Evolutionary conservation across 495 filamentous ascomycete genomes (phyloP).

Genomic region (Penicillium cinerascens): DNA sequence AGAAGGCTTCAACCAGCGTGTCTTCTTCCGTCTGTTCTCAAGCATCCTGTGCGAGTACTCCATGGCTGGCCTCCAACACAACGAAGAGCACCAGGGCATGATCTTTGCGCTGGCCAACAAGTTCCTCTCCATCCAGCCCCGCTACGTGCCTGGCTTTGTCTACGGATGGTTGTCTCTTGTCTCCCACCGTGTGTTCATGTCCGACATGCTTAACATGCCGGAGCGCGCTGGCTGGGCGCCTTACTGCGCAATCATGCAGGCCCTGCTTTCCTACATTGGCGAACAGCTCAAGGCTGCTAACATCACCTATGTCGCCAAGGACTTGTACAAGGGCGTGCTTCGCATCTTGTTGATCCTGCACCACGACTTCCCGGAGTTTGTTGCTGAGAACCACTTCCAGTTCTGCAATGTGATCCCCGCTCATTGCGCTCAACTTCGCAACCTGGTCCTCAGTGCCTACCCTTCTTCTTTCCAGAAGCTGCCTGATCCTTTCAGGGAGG

Average conservation of each 20-base stretch:
- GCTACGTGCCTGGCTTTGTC: conserved; percentile 72
- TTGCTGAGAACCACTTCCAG: conserved; percentile 79
- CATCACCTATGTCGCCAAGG: conserved; percentile 67
- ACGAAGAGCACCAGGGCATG: conserved; percentile 62
- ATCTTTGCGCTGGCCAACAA: conserved; percentile 68
- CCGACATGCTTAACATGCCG: conserved; percentile 67
- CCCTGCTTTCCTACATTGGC: conserved; percentile 69
- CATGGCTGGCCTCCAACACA: conserved; percentile 41
- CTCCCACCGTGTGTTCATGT: conserved; percentile 83
- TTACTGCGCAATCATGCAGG: conserved; percentile 72
- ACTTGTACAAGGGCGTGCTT: conserved; percentile 78
- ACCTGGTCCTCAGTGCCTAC: conserved; percentile 80
- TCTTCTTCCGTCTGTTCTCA: conserved; percentile 90
- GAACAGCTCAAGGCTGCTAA: conserved; percentile 72
- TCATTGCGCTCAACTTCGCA: conserved; percentile 84
- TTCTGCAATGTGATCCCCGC: conserved; percentile 82
- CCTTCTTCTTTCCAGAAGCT: conserved; percentile 72
- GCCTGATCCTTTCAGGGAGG: conserved; percentile 75
- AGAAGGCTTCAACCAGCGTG: conserved; percentile 78
- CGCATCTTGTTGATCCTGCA: conserved; percentile 81
- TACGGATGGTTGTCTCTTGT: conserved; percentile 82
- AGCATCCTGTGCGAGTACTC: conserved; percentile 72
- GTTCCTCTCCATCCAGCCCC: conserved; percentile 73
- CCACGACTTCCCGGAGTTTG: conserved; percentile 92
- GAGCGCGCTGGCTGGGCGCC: conserved; percentile 68